Base-by-base conservation (phyloP, 768 basidiomycete genomes). In the Lepiota subincarnata region DNA sequence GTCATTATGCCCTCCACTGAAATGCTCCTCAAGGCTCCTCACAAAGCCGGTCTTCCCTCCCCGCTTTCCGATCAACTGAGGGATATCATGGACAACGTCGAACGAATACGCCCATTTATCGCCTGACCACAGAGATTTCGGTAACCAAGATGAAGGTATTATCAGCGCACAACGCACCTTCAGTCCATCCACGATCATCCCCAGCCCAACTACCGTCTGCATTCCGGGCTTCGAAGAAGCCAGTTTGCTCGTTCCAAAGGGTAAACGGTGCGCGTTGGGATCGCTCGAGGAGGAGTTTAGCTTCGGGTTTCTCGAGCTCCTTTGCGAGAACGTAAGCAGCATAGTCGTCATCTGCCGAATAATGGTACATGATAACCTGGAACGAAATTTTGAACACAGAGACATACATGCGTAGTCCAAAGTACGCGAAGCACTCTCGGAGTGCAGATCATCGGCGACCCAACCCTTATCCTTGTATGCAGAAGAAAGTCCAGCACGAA, bases 161-260 rank as follows among this genome's bases (percentile, higher is more conserved):
- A 10, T 38, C 31, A n/a, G 14, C 26, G 35, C 42, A 34, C 34
- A 35, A 51, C 64, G 2, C 18, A 74, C 89, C 91, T 66, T 93
- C 90, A 0, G 90, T 92, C 86, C 88, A 93, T 0, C 90, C 90
- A 11, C 68, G 74, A 55, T 80, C 75, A 7, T 77, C 75, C 7
- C 91, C 87, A 3, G 89, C 89, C 84, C 85, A 91, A 10, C 73
- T 67, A 0, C 89, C 89, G 60, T 79, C 75, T 12, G 74, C 73
- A 51, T 86, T 83, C 43, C 85, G 75, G 0, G 88, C 89, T 61
- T 92, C 88, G 86, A 93, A 90, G 63, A 92, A 92, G 1, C 86
- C 86, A 0, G 85, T 89, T 1, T 69, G 70, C 11, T 72, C 53
- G 60, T 92, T 92, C 71, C 79, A 93, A 11, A 92, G 67, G 0